Percentiles rank a stretch among this genome's conserved stretches.
These are phyloP conservation scores for Coemansia sp. DNA, from an alignment of 192 early-diverging fungal species.

Conservation along the genomic window DNA sequence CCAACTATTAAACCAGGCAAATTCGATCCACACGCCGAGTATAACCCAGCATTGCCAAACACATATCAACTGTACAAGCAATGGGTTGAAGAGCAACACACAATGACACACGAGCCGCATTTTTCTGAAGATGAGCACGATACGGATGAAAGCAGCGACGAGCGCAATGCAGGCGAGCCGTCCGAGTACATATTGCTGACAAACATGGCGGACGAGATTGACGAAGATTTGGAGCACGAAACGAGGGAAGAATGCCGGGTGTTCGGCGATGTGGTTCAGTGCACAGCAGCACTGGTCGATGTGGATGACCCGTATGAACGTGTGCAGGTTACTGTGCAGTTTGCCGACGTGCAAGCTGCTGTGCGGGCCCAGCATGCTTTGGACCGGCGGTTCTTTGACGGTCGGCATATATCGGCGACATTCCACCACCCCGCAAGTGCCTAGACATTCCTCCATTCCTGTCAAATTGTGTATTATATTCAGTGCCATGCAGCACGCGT, in stretches of 20 bases:
- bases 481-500: neutral
- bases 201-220: slow-evolving; percentile 44
- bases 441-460: neutral
- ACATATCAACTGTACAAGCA: slow-evolving; percentile 32
- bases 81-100: slow-evolving; percentile 24
- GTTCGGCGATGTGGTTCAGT: slow-evolving; percentile 32
- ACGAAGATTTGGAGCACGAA: slow-evolving; percentile 33
- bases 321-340: slow-evolving; percentile 31
- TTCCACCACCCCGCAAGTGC: slow-evolving; percentile 6
- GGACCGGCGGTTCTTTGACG: slow-evolving; percentile 44
- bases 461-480: neutral
- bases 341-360: slow-evolving; percentile 29
- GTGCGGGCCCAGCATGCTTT: slow-evolving; percentile 22
- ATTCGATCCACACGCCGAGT: slow-evolving; percentile 40
- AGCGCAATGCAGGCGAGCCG: slow-evolving; percentile 20
- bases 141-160: neutral
- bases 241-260: slow-evolving; percentile 36
- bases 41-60: slow-evolving; percentile 39
- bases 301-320: slow-evolving; percentile 18
- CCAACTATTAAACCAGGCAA: neutral
- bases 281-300: slow-evolving; percentile 4
- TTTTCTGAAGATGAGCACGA: neutral
- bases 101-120: too few species aligned
- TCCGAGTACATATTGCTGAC: slow-evolving; percentile 19
- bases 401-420: slow-evolving; percentile 33